Evolutionary conservation across 1,284 basidiomycete genomes (phyloP).

Genomic region (Fomitopsis palustris): DNA sequence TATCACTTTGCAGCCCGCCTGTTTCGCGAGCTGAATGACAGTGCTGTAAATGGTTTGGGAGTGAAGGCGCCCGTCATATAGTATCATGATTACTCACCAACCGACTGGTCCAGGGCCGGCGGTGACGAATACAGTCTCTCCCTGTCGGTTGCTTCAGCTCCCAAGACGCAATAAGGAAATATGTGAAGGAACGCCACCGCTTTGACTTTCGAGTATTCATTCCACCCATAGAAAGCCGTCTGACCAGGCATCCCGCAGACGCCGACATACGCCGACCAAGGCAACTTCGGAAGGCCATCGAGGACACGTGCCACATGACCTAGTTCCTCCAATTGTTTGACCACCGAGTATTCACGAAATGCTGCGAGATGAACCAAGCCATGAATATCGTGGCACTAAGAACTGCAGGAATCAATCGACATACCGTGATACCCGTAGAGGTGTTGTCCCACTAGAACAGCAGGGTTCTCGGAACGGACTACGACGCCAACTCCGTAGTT

Average conservation of each 20-base stretch:
- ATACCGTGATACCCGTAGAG: slow-evolving; percentile 29
- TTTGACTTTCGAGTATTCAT: not conserved
- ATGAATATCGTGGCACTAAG: not conserved
- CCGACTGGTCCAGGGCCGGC: slow-evolving; percentile 15
- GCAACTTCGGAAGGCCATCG: slow-evolving; percentile 22
- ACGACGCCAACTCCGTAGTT: slow-evolving; percentile 39
- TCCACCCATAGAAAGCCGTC: not conserved
- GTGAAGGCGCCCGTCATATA: not conserved
- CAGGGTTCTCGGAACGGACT: slow-evolving; percentile 39
- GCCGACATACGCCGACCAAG: slow-evolving; percentile 31
- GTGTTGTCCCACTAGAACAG: slow-evolving; percentile 39
- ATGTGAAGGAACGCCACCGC: not conserved
- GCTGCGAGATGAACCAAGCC: not conserved
- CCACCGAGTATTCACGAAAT: slow-evolving; percentile 23
- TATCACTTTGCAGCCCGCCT: slow-evolving; percentile 64
- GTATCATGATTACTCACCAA: slow-evolving; percentile 6
- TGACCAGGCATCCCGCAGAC: slow-evolving; percentile 33
- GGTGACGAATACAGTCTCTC: not conserved
- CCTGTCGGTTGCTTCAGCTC: not conserved
- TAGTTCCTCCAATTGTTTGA: not conserved
- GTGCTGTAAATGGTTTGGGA: slow-evolving; percentile 21
- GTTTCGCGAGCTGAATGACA: slow-evolving; percentile 62
- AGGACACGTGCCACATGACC: slow-evolving; percentile 14
- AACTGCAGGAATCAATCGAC: not conserved
- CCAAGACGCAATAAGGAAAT: no score